Evolutionary conservation across 1,284 basidiomycete genomes (phyloP).

Genomic region (Inonotus hispidus): DNA sequence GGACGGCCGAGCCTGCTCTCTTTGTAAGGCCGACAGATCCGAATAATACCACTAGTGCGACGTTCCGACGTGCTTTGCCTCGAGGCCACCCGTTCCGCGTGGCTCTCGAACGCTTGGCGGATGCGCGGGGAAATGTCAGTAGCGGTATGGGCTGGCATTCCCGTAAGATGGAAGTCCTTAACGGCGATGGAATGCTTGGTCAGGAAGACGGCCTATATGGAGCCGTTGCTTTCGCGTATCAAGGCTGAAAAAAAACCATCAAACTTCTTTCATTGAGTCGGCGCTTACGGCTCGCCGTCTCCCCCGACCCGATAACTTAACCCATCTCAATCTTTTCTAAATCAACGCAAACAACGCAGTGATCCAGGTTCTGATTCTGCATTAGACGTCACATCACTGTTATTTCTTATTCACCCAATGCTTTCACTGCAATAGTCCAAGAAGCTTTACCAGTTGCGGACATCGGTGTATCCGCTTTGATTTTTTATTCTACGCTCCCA

Average conservation of each 20-base stretch:
- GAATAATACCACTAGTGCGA: constrained; percentile 20
- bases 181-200: constrained; percentile 87
- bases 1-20: constrained; percentile 40
- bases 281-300: not conserved
- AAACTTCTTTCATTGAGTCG: not conserved
- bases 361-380: no score
- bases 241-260: constrained; percentile 52
- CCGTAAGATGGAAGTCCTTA: constrained; percentile 93
- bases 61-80: constrained; percentile 51
- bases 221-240: constrained; percentile 88
- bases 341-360: no score
- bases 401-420: not conserved
- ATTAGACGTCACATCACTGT: no score
- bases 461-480: no score
- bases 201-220: constrained; percentile 91
- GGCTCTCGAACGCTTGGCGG: constrained; percentile 69
- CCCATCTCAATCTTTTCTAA: no score
- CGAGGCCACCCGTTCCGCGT: constrained; percentile 58
- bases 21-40: not conserved
- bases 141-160: constrained; percentile 94
- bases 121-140: constrained; percentile 83
- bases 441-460: no score
- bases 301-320: no score
- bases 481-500: no score
- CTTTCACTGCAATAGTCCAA: not conserved